Percentiles rank a stretch among this genome's conserved stretches.
These are phyloP conservation scores for Nitzschia sp. DNA, from an alignment of 108 stramenopile species.

Conservation along the genomic window DNA sequence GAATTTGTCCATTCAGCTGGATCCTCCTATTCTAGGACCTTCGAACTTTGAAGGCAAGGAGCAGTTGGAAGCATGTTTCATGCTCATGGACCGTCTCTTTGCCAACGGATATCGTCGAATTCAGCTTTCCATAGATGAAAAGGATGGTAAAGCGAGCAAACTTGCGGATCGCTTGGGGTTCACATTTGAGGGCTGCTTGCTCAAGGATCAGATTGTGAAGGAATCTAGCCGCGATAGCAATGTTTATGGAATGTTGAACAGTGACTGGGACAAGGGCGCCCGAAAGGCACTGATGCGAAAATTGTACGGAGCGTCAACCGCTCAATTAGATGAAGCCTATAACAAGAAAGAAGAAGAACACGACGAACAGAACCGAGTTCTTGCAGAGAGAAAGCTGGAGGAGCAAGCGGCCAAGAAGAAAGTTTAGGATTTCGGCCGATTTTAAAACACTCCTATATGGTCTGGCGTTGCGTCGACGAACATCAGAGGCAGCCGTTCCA, in stretches of 20 bases:
- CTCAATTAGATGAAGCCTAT: slow-evolving; percentile 55
- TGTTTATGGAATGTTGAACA: slow-evolving; percentile 85
- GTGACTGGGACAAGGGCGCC: slow-evolving; percentile 86
- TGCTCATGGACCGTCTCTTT: slow-evolving; percentile 79
- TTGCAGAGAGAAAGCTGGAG: slow-evolving; percentile 24
- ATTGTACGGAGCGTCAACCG: slow-evolving; percentile 61
- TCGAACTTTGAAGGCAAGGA: slow-evolving; percentile 55
- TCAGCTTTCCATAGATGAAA: slow-evolving; percentile 69
- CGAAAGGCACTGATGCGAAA: slow-evolving; percentile 59
- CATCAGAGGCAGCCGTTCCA: too few species aligned
- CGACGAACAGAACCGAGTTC: slow-evolving; percentile 54
- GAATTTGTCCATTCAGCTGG: slow-evolving; percentile 71
- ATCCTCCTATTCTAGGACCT: slow-evolving; percentile 71
- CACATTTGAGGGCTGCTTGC: slow-evolving; percentile 63
- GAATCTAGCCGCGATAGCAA: slow-evolving; percentile 76
- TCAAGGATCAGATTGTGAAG: slow-evolving; percentile 80
- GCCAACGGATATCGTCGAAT: slow-evolving; percentile 82
- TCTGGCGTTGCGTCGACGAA: too few species aligned
- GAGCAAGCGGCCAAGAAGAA: background rate
- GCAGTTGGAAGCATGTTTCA: slow-evolving; percentile 77
- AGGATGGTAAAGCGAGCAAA: slow-evolving; percentile 56
- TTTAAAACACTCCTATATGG: too few species aligned
- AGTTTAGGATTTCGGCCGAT: too few species aligned
- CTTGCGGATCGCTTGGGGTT: slow-evolving; percentile 70
- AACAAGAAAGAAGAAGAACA: slow-evolving; percentile 71